phyloP scores from a whole-genome alignment of 345 rosid genomes.

The Populus ilicifolia region DNA sequence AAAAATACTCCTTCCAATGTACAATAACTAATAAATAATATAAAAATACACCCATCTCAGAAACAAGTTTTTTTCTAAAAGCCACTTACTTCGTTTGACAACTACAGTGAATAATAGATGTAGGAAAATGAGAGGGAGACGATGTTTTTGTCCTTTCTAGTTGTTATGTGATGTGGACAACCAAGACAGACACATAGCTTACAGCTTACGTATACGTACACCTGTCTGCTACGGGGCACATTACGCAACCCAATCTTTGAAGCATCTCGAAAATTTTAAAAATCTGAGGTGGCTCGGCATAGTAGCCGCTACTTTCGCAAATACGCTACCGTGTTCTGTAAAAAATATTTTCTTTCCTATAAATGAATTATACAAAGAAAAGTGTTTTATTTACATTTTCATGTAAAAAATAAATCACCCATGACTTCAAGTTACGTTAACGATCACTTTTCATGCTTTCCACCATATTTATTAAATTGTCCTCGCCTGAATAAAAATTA shows the following conservation, averaged over 20 bases:
- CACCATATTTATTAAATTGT: not conserved
- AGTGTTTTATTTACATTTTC: not conserved
- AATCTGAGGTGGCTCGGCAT: not conserved
- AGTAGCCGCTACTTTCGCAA: not conserved
- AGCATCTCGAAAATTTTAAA: not conserved
- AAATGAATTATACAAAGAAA: not conserved
- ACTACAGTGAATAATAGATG: too few relatives aligned
- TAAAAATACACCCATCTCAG: too few relatives aligned
- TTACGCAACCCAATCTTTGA: not conserved
- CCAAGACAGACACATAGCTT: too few relatives aligned
- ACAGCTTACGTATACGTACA: not conserved
- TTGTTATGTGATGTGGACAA: too few relatives aligned
- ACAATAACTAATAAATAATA: too few relatives aligned
- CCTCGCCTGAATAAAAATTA: too few relatives aligned
- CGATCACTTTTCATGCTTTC: too few relatives aligned
- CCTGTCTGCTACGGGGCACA: not conserved
- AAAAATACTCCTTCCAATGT: too few relatives aligned
- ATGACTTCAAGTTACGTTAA: not conserved
- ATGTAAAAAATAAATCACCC: not conserved
- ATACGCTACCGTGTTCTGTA: not conserved
- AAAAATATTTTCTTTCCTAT: not conserved
- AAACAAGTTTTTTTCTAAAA: too few relatives aligned
- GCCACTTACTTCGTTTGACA: rapidly evolving
- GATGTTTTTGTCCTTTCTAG: too few relatives aligned
- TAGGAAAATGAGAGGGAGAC: too few relatives aligned